phyloP scores from a whole-genome alignment of 148 eudicot species.

The Silene uniflora region DNA sequence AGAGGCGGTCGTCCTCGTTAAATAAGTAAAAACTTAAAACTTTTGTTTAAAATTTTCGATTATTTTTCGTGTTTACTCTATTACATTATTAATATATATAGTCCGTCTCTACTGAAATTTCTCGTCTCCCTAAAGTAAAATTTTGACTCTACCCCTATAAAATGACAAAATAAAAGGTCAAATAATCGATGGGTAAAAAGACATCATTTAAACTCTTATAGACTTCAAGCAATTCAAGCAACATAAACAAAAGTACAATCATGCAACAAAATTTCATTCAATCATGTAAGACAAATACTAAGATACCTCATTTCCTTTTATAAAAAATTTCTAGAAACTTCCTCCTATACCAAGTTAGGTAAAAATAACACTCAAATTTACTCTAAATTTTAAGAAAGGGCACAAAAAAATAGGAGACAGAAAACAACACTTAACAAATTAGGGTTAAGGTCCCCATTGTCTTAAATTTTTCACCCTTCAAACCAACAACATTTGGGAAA shows the following conservation, averaged over 20 bases:
- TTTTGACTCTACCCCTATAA: no score
- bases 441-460: conserved; percentile 17
- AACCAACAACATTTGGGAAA: background rate
- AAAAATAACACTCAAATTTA: conserved; percentile 13
- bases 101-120: no score
- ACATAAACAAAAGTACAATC: background rate
- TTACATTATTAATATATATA: no score
- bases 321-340: conserved; percentile 30
- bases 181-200: no score
- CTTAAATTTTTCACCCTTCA: conserved; percentile 5
- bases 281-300: conserved; percentile 37
- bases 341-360: conserved; percentile 15
- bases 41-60: no score
- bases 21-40: no score
- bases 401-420: conserved; percentile 16
- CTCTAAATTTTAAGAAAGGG: conserved; percentile 13
- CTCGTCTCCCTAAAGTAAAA: no score
- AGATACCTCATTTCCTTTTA: conserved; percentile 30
- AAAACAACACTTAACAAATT: conserved; percentile 27
- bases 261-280: conserved; percentile 10
- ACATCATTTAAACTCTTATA: background rate
- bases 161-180: no score
- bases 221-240: no score
- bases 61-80: no score
- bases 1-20: no score